These are phyloP conservation scores for Trichoderma polysporum DNA, from an alignment of 2,329 filamentous ascomycete genomes.

Conservation along the genomic window DNA sequence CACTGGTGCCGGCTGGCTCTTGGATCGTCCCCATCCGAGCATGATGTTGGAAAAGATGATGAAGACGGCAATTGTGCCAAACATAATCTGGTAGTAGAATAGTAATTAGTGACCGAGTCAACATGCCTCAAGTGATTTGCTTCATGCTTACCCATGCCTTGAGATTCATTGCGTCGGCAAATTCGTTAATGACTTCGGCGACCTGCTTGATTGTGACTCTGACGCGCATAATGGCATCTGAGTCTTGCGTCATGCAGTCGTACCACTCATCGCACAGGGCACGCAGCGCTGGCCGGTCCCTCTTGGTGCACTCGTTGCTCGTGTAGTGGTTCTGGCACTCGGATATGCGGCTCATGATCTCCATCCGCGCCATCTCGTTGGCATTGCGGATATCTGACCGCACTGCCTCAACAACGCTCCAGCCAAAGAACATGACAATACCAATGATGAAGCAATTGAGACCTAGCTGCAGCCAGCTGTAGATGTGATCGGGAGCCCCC, in stretches of 20 bases:
- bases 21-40: conserved; percentile 11
- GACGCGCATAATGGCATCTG: conserved; percentile 72
- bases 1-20: conserved; percentile 4
- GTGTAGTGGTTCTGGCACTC: conserved; percentile 71
- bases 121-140: background rate
- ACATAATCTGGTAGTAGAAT: background rate
- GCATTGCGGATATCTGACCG: conserved; percentile 73
- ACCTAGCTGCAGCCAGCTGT: conserved; percentile 57
- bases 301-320: conserved; percentile 69
- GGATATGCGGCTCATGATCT: conserved; percentile 70
- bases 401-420: conserved; percentile 67
- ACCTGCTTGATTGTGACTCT: conserved; percentile 84
- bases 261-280: conserved; percentile 77
- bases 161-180: conserved; percentile 85
- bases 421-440: conserved; percentile 63
- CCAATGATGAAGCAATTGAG: conserved; percentile 64
- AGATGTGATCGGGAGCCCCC: conserved; percentile 58
- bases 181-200: conserved; percentile 89
- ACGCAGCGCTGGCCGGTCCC: conserved; percentile 70
- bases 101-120: background rate
- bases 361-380: conserved; percentile 64
- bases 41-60: conserved; percentile 14
- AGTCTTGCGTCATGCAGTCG: conserved; percentile 82
- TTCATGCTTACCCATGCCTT: conserved; percentile 60
- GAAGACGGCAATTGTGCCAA: conserved; percentile 4